phyloP scores from a whole-genome alignment of 2,329 filamentous ascomycete species.

The Diaporthe humulicola region DNA sequence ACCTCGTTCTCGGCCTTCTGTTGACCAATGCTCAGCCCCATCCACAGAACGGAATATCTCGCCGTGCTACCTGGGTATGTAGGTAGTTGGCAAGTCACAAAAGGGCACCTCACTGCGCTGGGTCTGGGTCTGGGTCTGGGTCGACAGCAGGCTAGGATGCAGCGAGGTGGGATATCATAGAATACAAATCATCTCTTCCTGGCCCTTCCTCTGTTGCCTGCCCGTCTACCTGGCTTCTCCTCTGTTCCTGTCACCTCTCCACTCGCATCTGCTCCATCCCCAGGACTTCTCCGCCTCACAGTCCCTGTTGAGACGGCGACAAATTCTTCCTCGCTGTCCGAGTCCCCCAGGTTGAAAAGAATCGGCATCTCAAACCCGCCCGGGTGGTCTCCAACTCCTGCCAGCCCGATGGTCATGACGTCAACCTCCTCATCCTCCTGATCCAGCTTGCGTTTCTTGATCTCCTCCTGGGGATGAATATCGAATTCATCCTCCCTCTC shows the following conservation, averaged over 20 bases:
- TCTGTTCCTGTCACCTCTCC: slow-evolving; percentile 64
- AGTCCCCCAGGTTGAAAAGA: slow-evolving; percentile 91
- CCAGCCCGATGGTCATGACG: slow-evolving; percentile 81
- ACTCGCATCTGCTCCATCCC: slow-evolving; percentile 77
- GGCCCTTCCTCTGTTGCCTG: slow-evolving; percentile 54
- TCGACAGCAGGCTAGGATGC: not conserved
- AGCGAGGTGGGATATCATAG: not conserved
- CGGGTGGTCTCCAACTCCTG: slow-evolving; percentile 68
- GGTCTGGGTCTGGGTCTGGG: too few species aligned
- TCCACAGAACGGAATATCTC: too few species aligned
- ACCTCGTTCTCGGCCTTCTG: not conserved
- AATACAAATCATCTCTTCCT: slow-evolving; percentile 52
- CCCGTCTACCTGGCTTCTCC: slow-evolving; percentile 59
- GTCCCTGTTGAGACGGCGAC: slow-evolving; percentile 79
- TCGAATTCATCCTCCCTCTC: slow-evolving; percentile 98
- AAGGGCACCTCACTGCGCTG: not conserved
- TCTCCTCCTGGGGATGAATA: slow-evolving; percentile 94
- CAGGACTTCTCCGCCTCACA: slow-evolving; percentile 87
- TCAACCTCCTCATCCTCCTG: slow-evolving; percentile 95
- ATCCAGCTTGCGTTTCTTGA: slow-evolving; percentile 90
- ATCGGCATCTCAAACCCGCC: slow-evolving; percentile 89
- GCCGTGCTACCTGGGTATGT: not conserved
- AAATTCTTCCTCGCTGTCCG: slow-evolving; percentile 94
- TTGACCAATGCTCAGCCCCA: not conserved
- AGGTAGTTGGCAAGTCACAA: not conserved